phyloP scores from a whole-genome alignment of 2,329 filamentous ascomycete genomes.

The Gnomoniopsis sp. region DNA sequence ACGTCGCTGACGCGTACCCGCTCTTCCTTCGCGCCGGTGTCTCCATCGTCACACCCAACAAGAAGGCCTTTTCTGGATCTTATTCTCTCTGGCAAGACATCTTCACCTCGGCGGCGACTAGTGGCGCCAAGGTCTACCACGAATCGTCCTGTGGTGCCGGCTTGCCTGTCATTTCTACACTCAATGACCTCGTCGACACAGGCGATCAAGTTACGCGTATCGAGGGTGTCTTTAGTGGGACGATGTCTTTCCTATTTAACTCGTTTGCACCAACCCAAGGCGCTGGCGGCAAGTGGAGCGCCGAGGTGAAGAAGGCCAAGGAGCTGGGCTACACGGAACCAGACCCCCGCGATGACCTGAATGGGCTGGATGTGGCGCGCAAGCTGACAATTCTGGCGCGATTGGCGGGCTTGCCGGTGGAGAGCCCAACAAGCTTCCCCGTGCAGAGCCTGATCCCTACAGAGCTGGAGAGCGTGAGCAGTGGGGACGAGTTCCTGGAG shows the following conservation, averaged over 20 bases:
- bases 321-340: constrained; percentile 89
- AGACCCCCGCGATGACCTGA: constrained; percentile 81
- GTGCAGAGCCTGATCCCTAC: constrained; percentile 91
- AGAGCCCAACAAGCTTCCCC: constrained; percentile 83
- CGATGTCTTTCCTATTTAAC: constrained; percentile 98
- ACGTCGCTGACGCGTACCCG: constrained; percentile 81
- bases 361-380: constrained; percentile 86
- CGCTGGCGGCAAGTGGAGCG: constrained; percentile 78
- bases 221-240: constrained; percentile 96
- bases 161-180: constrained; percentile 85
- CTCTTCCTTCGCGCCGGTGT: constrained; percentile 76
- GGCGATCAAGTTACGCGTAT: constrained; percentile 90
- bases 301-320: constrained; percentile 89
- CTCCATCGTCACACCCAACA: constrained; percentile 94
- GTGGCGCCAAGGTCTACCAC: constrained; percentile 84
- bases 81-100: constrained; percentile 84
- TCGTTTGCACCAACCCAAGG: constrained; percentile 82
- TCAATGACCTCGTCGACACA: constrained; percentile 91
- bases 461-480: constrained; percentile 72
- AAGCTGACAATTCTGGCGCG: constrained; percentile 94
- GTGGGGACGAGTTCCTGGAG: constrained; percentile 81
- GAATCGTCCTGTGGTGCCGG: constrained; percentile 94
- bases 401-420: constrained; percentile 75
- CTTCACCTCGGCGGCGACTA: constrained; percentile 66
- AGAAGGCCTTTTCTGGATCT: constrained; percentile 90